phyloP scores from a whole-genome alignment of 2,329 filamentous ascomycete genomes.

The Phaeosphaeria sp. region DNA sequence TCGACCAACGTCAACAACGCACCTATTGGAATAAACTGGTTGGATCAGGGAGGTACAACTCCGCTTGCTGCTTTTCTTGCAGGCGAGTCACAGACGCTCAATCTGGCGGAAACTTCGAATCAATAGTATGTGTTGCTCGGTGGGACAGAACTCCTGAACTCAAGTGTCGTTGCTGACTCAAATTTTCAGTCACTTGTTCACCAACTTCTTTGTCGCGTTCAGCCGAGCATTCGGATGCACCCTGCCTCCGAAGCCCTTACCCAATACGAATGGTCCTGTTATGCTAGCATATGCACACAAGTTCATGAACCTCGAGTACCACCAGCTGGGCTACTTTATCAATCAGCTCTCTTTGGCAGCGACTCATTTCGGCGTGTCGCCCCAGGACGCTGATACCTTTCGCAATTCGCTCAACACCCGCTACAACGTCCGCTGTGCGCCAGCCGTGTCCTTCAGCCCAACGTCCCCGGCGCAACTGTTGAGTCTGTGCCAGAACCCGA shows the following conservation, averaged over 20 bases:
- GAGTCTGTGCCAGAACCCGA: constrained; percentile 6
- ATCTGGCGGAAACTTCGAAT: constrained; percentile 2
- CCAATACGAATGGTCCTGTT: constrained; percentile 3
- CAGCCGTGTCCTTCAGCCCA: neutral
- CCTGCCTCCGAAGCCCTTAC: neutral
- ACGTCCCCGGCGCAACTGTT: neutral
- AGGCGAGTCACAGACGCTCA: neutral
- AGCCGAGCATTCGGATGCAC: constrained; percentile 6
- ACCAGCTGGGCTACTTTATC: constrained; percentile 7
- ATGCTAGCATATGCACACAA: constrained; percentile 5
- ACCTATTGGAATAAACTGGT: constrained; percentile 6
- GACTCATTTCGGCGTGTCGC: constrained; percentile 1
- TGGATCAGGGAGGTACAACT: constrained; percentile 4
- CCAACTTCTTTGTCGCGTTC: constrained; percentile 5
- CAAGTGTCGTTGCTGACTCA: neutral
- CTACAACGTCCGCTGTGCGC: constrained; percentile 3
- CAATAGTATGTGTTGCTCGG: constrained; percentile 4
- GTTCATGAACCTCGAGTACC: constrained; percentile 5
- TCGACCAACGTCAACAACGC: constrained; percentile 8
- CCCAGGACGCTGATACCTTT: constrained; percentile 3
- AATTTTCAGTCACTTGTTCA: constrained; percentile 2
- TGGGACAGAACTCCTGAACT: neutral
- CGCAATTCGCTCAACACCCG: constrained; percentile 2
- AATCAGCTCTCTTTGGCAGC: constrained; percentile 4
- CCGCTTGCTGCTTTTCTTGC: constrained; percentile 5